phyloP scores from a whole-genome alignment of 2,329 filamentous ascomycete genomes.

The Trichoderma sp. region DNA sequence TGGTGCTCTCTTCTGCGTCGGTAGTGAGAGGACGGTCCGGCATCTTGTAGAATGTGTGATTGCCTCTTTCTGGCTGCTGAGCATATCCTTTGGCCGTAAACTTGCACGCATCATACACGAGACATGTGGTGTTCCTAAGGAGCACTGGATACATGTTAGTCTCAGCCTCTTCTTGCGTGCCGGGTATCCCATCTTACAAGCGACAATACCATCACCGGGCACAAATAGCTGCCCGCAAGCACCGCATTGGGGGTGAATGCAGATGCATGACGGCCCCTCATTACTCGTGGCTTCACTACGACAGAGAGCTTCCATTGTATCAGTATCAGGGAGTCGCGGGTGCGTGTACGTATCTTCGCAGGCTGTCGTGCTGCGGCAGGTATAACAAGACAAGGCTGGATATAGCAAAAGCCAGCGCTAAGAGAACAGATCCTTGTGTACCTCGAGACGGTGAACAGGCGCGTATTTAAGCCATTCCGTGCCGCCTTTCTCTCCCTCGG shows the following conservation, averaged over 20 bases:
- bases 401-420: background rate
- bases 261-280: background rate
- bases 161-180: background rate
- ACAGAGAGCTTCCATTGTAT: background rate
- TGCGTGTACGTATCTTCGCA: background rate
- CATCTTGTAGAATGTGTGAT: background rate
- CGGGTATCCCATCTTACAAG: background rate
- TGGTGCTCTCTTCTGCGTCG: slow-evolving; percentile 22
- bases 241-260: slow-evolving; percentile 3
- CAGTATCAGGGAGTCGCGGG: background rate
- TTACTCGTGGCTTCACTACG: background rate
- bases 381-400: background rate
- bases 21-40: background rate
- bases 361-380: background rate
- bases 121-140: background rate
- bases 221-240: background rate
- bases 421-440: background rate
- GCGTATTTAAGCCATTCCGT: background rate
- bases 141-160: background rate
- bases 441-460: background rate
- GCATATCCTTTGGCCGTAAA: background rate
- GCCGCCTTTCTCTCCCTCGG: background rate
- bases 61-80: background rate
- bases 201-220: background rate
- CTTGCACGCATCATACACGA: background rate